Conservation (phyloP, 306 rosid species). For the Vicia villosa region DNA sequence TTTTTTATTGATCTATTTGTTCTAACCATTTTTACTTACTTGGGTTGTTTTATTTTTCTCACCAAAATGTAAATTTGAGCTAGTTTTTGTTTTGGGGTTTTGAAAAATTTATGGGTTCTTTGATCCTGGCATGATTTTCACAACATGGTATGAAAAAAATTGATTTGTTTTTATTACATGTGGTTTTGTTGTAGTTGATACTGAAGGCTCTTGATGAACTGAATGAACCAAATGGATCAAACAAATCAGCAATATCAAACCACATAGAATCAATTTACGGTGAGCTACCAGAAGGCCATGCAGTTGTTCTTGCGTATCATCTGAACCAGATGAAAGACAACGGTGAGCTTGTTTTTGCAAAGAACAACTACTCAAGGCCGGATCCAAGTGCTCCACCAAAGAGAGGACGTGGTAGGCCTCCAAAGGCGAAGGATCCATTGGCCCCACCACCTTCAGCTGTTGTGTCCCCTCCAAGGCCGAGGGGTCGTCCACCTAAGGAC, state of each 20-base stretch:
- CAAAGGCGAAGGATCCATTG: slow-evolving; percentile 55
- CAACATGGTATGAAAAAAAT: neutral
- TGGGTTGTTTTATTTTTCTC: neutral
- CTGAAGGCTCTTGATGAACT: slow-evolving; percentile 64
- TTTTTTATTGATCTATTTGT: neutral
- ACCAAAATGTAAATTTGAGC: neutral
- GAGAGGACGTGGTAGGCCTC: slow-evolving; percentile 93
- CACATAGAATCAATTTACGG: slow-evolving; percentile 71
- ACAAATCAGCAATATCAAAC: slow-evolving; percentile 68
- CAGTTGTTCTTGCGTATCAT: slow-evolving; percentile 51
- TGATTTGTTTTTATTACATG: neutral
- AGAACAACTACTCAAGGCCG: slow-evolving; percentile 71
- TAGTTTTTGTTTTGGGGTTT: neutral
- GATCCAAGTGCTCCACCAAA: slow-evolving; percentile 76
- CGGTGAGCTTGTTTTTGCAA: slow-evolving; percentile 69
- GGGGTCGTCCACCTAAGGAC: slow-evolving; percentile 85
- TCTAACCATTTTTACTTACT: neutral
- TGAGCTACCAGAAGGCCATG: slow-evolving; percentile 64
- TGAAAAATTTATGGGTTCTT: neutral
- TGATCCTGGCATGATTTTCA: neutral
- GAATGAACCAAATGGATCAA: slow-evolving; percentile 59
- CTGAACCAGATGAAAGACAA: slow-evolving; percentile 69
- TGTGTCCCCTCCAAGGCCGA: slow-evolving; percentile 50
- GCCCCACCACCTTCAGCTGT: slow-evolving; percentile 32
- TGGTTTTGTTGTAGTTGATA: slow-evolving; percentile 56